phyloP scores from a whole-genome alignment of 192 early-diverging fungal genomes.

The Bifiguratus adelaidae region DNA sequence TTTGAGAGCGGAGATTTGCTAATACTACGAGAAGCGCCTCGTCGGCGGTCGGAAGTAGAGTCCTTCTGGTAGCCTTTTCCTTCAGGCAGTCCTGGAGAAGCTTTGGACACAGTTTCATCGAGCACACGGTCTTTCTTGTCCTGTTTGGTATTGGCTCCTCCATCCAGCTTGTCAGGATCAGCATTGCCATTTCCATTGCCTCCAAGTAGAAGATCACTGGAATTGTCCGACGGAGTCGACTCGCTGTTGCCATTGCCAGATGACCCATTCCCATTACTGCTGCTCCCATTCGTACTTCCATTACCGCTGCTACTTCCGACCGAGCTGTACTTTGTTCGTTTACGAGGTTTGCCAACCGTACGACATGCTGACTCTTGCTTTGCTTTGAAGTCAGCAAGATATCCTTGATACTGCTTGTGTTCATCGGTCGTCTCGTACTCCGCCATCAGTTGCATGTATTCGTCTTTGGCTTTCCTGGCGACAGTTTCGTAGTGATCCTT shows the following conservation, averaged over 20 bases:
- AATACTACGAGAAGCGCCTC: no score
- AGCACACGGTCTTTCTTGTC: no score
- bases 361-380: conserved; percentile 12
- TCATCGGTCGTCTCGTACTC: conserved; percentile 11
- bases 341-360: conserved; percentile 1
- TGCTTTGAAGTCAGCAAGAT: conserved; percentile 18
- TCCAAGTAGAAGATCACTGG: no score
- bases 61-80: no score
- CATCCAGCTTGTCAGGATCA: no score
- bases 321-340: conserved; percentile 5
- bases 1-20: no score
- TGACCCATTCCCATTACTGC: conserved; percentile 7
- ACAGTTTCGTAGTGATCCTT: conserved; percentile 19
- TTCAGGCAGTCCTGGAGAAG: no score
- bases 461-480: conserved; percentile 18
- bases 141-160: no score
- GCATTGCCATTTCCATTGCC: no score
- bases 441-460: conserved; percentile 14
- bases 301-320: conserved; percentile 15
- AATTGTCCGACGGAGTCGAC: no score
- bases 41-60: no score
- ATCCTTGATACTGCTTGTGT: conserved; percentile 19
- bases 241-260: conserved; percentile 7
- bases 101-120: no score
- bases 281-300: conserved; percentile 17